A percentile compares a stretch with the other conserved stretches of the same genome.
Evolutionary conservation across 2,329 filamentous ascomycete genomes (phyloP).

Genomic region (Monilinia vaccinii-corymbosi): DNA sequence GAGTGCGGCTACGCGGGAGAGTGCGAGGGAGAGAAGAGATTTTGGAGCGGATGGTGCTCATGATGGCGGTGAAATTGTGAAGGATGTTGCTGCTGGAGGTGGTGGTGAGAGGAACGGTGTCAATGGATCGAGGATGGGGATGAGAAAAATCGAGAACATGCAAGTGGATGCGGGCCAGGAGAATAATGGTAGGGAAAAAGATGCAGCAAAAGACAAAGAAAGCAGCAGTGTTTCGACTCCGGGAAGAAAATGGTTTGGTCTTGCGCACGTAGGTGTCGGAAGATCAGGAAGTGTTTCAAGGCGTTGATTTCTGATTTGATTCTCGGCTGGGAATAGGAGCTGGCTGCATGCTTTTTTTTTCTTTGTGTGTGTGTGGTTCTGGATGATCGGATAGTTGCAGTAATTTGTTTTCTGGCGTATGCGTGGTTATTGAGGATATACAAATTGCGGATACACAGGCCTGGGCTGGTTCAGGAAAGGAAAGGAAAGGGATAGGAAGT

Average conservation of each 20-base stretch:
- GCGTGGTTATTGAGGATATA: not conserved
- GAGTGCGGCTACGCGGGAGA: constrained; percentile 5
- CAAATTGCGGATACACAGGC: not conserved
- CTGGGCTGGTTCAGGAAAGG: not conserved
- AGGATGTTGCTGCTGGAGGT: not conserved
- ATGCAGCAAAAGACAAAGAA: not conserved
- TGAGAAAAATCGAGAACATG: constrained; percentile 9
- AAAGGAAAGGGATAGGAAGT: not conserved
- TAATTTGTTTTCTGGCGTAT: not conserved
- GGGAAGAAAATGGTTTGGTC: constrained; percentile 17
- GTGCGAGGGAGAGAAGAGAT: constrained; percentile 3
- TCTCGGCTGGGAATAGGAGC: not conserved
- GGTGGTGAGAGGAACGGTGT: not conserved
- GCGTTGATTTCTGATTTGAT: not conserved
- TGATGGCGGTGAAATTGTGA: not conserved
- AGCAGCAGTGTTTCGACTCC: not conserved
- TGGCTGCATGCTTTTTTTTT: not conserved
- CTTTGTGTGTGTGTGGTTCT: not conserved
- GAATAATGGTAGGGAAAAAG: not conserved
- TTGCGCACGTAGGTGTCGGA: constrained; percentile 6
- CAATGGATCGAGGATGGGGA: not conserved
- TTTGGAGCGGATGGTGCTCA: constrained; percentile 5
- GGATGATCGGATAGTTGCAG: not conserved
- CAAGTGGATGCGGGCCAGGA: not conserved
- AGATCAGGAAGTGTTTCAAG: not conserved